phyloP scores from a whole-genome alignment of 768 basidiomycete species.

The Suillus variegatus region DNA sequence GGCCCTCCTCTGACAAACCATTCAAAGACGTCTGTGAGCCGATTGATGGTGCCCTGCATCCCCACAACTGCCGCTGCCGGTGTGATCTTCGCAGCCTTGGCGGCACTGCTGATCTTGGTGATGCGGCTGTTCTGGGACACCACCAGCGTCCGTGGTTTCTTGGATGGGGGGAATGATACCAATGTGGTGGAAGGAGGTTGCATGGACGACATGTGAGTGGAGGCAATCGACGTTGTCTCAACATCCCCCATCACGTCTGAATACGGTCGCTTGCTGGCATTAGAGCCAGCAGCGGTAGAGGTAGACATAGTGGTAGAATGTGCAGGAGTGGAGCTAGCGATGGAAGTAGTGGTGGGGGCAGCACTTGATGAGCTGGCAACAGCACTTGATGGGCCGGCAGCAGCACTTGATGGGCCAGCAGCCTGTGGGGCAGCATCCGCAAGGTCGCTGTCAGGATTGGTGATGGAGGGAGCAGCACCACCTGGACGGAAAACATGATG shows the following conservation, averaged over 20 bases:
- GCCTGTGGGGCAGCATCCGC: background rate
- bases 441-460: background rate
- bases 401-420: background rate
- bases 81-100: no score
- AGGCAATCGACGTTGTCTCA: background rate
- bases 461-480: background rate
- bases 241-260: background rate
- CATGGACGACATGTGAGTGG: background rate
- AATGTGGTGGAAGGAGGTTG: background rate
- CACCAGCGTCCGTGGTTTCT: no score
- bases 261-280: background rate
- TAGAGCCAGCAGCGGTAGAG: background rate
- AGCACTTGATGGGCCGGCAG: no score
- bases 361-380: no score
- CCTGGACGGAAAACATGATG: no score
- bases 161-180: background rate
- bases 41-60: no score
- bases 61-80: no score
- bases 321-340: background rate
- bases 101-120: no score
- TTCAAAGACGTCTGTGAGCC: no score
- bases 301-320: background rate
- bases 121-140: no score
- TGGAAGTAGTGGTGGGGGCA: no score
- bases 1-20: no score